These are phyloP conservation scores for Nemania serpens DNA, from an alignment of 2,329 filamentous ascomycete species.

Conservation along the genomic window DNA sequence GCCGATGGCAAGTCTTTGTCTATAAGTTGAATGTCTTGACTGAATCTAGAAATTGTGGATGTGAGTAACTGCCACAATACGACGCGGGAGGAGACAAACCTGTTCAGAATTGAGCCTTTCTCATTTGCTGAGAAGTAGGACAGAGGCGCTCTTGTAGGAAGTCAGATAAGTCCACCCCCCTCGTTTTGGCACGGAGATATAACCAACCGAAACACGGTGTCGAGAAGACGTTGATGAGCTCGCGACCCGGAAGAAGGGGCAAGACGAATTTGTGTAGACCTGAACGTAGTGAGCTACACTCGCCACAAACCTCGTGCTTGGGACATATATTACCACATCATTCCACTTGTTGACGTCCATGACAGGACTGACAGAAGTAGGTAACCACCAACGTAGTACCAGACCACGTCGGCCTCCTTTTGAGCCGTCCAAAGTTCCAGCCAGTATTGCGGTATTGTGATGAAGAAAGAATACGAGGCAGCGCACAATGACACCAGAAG, in stretches of 20 bases:
- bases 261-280: slow-evolving; percentile 42
- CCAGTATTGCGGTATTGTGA: slow-evolving; percentile 47
- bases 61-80: no score
- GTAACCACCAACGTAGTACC: slow-evolving; percentile 48
- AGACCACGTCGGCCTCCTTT: slow-evolving; percentile 30
- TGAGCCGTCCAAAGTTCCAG: slow-evolving; percentile 46
- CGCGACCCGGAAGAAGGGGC: slow-evolving; percentile 45
- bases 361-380: slow-evolving; percentile 42
- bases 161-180: neutral
- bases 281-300: slow-evolving; percentile 26
- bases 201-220: slow-evolving; percentile 34
- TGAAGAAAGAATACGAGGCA: slow-evolving; percentile 41
- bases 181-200: no score
- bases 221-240: slow-evolving; percentile 42
- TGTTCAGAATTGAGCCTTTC: slow-evolving; percentile 47
- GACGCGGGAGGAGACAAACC: no score
- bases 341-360: slow-evolving; percentile 44
- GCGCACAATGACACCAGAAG: slow-evolving; percentile 32
- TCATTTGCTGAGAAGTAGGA: slow-evolving; percentile 48
- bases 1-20: slow-evolving; percentile 48
- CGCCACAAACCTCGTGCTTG: slow-evolving; percentile 23
- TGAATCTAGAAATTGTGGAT: slow-evolving; percentile 42
- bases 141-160: slow-evolving; percentile 42
- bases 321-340: no score
- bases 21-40: slow-evolving; percentile 50